These are phyloP conservation scores for Coemansia sp. DNA, from an alignment of 192 early-diverging fungal species.

Conservation along the genomic window DNA sequence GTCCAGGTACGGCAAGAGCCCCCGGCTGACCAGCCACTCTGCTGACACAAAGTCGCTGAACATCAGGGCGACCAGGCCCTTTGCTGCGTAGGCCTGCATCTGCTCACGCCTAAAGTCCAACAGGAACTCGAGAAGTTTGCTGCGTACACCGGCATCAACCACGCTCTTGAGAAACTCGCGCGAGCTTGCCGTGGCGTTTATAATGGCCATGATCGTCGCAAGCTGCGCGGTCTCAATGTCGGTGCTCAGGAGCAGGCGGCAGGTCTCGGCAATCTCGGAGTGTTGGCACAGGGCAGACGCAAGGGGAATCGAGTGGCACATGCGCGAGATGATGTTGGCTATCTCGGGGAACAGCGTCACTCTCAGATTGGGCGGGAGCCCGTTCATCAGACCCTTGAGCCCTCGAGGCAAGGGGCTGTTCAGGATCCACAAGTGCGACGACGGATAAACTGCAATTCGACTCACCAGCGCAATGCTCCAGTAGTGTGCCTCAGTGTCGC, in stretches of 20 bases:
- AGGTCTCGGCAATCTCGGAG: slow-evolving; percentile 16
- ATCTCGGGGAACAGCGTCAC: slow-evolving; percentile 35
- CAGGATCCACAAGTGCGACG: slow-evolving; percentile 41
- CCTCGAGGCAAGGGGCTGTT: slow-evolving; percentile 27
- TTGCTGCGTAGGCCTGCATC: slow-evolving; percentile 23
- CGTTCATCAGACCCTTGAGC: slow-evolving; percentile 9
- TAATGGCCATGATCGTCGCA: slow-evolving; percentile 21
- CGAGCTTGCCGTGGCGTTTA: slow-evolving; percentile 34
- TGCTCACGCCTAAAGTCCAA: slow-evolving; percentile 14
- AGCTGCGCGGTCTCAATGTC: slow-evolving; percentile 25
- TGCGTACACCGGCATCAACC: neutral
- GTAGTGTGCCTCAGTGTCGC: slow-evolving; percentile 35
- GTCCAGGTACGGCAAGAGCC: slow-evolving; percentile 10
- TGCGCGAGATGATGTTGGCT: slow-evolving; percentile 26
- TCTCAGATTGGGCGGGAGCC: slow-evolving; percentile 5
- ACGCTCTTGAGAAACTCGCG: slow-evolving; percentile 20
- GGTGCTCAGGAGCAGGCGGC: slow-evolving; percentile 11
- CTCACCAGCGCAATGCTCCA: slow-evolving; percentile 38
- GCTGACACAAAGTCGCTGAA: neutral
- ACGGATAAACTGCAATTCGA: slow-evolving; percentile 14
- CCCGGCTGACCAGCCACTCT: neutral
- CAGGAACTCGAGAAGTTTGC: slow-evolving; percentile 7
- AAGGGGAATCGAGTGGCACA: slow-evolving; percentile 27
- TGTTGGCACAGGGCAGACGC: slow-evolving; percentile 15
- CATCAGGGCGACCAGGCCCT: slow-evolving; percentile 31